These are phyloP conservation scores for Lasiodiplodia gonubiensis DNA, from an alignment of 2,329 filamentous ascomycete genomes.

Conservation along the genomic window DNA sequence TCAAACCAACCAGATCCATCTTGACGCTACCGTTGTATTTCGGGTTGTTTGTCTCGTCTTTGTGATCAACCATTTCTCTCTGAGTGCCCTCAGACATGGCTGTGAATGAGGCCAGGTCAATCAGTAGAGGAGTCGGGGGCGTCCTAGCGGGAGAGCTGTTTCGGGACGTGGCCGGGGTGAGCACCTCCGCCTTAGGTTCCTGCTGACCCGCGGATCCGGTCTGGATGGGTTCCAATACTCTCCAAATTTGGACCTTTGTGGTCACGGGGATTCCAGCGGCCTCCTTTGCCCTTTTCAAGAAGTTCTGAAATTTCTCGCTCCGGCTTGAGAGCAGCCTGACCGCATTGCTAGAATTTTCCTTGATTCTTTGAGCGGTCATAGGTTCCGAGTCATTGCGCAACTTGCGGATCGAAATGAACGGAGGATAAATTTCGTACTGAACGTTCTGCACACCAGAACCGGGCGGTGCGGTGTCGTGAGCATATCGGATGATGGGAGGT, in stretches of 20 bases:
- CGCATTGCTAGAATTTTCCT: conserved; percentile 66
- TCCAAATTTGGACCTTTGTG: conserved; percentile 80
- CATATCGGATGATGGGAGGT: conserved; percentile 73
- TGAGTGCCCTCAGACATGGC: conserved; percentile 67
- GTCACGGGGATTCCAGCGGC: conserved; percentile 69
- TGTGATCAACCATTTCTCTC: conserved; percentile 66
- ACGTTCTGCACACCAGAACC: conserved; percentile 64
- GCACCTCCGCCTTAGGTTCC: conserved; percentile 41
- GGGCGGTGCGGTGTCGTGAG: conserved; percentile 74
- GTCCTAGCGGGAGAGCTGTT: conserved; percentile 52
- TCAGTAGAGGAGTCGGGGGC: conserved; percentile 58
- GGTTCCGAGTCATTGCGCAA: conserved; percentile 66
- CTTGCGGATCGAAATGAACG: conserved; percentile 83
- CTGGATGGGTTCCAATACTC: conserved; percentile 59
- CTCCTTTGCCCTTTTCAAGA: conserved; percentile 75
- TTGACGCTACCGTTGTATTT: conserved; percentile 79
- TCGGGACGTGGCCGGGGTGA: conserved; percentile 53
- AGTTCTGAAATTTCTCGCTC: conserved; percentile 72
- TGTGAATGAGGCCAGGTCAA: conserved; percentile 68
- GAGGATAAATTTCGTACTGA: conserved; percentile 82
- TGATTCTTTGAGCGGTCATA: conserved; percentile 62
- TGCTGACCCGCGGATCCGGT: conserved; percentile 39
- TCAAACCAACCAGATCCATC: conserved; percentile 70
- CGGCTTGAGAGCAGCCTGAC: conserved; percentile 73
- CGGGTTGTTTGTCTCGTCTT: conserved; percentile 73